Evolutionary conservation across 164 flowering plant genomes (phyloP), one percentile per base, ranked within the genome.

Genomic region (Berberis vulgaris): DNA sequence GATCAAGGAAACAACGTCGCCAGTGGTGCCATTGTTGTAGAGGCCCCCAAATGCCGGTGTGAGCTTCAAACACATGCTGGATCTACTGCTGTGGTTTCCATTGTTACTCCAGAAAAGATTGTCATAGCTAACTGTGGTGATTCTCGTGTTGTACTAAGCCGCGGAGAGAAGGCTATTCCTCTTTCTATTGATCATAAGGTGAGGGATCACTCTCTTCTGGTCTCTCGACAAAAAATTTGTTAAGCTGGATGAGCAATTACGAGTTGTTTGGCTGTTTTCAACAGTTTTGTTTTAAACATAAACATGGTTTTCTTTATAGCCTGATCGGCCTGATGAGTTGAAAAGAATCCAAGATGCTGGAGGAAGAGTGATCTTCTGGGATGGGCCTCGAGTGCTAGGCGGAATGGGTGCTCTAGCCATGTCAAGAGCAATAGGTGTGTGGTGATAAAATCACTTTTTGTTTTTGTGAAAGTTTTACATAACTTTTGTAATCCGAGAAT

Each of bases 41-140:
- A 26, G 26, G 26, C 26, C 26, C 26, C 26, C 26, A 26, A 26
- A 26, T 26, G 26, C 26, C 26, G 26, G 26, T 26, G 26, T 26
- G 26, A 26, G 84, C 86, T 61, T 80, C 90, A 66, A 95, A 87
- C 11, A 84, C 90, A n/a, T 26, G 96, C 86, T 3, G 98, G 98
- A 62, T 89, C 98, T 1, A 87, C 96, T 1, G 96, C 92, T 6
- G 98, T 89, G 6, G 86, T 87, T 7, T 81, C 95, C 0, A 61
- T 91, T 2, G 80, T 91, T 0, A 75, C 89, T 0, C 84, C 85
- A 0, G 83, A 84, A 1, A 83, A 83, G 64, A 82, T 91, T 63
- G 54, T 91, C 41, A 88, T 89, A 26, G 84, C 96, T 2, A 91
- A 91, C 68, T 91, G 98, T 65, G 98, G 96, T 12, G 98, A 91